phyloP scores from a whole-genome alignment of 352 stramenopile species.

The Phytophthora pini region DNA sequence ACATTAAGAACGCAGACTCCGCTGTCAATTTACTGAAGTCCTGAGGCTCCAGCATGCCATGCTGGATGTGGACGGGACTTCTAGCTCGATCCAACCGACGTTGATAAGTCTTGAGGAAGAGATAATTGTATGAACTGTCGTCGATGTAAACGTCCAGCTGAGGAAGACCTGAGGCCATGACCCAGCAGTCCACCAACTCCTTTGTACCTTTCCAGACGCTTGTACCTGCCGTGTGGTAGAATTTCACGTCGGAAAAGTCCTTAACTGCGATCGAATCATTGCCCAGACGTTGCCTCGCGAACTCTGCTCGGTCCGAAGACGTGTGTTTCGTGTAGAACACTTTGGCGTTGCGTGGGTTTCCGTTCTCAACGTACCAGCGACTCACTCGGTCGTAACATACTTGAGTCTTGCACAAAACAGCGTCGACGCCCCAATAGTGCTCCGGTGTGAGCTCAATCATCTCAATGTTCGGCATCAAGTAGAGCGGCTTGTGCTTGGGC shows the following conservation, averaged over 20 bases:
- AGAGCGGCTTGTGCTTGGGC: slow-evolving; percentile 46
- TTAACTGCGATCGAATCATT: slow-evolving; percentile 21
- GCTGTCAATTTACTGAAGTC: slow-evolving; percentile 50
- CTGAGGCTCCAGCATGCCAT: slow-evolving; percentile 30
- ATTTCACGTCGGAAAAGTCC: slow-evolving; percentile 34
- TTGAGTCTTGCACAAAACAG: slow-evolving; percentile 57
- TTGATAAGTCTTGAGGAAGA: slow-evolving; percentile 20
- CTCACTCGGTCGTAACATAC: slow-evolving; percentile 44
- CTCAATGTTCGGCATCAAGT: slow-evolving; percentile 56
- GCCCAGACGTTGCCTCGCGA: slow-evolving; percentile 23
- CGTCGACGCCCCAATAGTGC: slow-evolving; percentile 46
- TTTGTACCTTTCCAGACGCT: slow-evolving; percentile 50
- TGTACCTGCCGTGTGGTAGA: slow-evolving; percentile 39
- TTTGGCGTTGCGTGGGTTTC: slow-evolving; percentile 43
- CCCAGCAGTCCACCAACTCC: slow-evolving; percentile 51
- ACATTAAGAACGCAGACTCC: slow-evolving; percentile 51
- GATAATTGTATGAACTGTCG: slow-evolving; percentile 28
- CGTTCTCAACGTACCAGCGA: slow-evolving; percentile 48
- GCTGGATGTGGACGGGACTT: slow-evolving; percentile 32
- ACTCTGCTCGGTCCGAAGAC: slow-evolving; percentile 38
- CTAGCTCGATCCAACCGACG: slow-evolving; percentile 18
- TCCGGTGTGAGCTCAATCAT: slow-evolving; percentile 49
- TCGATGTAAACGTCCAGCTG: slow-evolving; percentile 49
- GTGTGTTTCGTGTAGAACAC: slow-evolving; percentile 57
- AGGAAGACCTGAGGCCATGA: slow-evolving; percentile 40